Conservation (phyloP, 2,329 filamentous ascomycete genomes). For the Fusarium napiforme region DNA sequence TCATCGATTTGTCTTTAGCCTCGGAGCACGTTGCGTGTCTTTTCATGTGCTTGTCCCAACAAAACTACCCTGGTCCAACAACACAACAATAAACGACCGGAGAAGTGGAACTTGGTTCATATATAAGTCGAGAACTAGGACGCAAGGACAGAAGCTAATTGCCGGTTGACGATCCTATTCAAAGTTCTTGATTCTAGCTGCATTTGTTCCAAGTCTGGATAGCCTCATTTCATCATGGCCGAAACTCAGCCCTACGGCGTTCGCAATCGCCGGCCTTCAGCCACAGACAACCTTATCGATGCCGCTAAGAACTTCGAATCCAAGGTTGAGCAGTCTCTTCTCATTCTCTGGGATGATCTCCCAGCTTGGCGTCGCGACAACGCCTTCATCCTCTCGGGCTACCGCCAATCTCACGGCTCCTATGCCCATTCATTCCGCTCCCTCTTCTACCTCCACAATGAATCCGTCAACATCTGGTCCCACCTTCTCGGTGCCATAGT, state of each 20-base stretch:
- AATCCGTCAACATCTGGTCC: slow-evolving; percentile 72
- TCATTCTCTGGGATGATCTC: slow-evolving; percentile 68
- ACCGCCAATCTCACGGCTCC: slow-evolving; percentile 62
- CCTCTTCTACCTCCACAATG: slow-evolving; percentile 68
- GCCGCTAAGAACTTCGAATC: slow-evolving; percentile 49
- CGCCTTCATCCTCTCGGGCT: slow-evolving; percentile 64
- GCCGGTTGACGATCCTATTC: neutral
- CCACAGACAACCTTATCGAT: slow-evolving; percentile 43
- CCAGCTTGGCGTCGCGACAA: slow-evolving; percentile 70
- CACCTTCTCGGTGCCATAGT: slow-evolving; percentile 73
- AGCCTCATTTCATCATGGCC: slow-evolving; percentile 37
- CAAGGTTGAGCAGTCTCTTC: slow-evolving; percentile 54
- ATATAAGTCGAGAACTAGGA: slow-evolving; percentile 16
- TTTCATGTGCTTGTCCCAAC: slow-evolving; percentile 49
- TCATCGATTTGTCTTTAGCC: slow-evolving; percentile 25
- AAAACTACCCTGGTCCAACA: slow-evolving; percentile 42
- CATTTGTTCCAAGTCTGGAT: slow-evolving; percentile 3
- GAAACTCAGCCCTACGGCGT: slow-evolving; percentile 24
- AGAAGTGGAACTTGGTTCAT: slow-evolving; percentile 28
- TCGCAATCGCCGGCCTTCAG: slow-evolving; percentile 46
- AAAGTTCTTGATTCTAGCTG: neutral
- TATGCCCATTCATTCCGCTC: slow-evolving; percentile 59
- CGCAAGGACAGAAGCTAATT: neutral
- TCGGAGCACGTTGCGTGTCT: slow-evolving; percentile 36
- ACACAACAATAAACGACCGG: slow-evolving; percentile 27